A percentile compares a stretch with the other conserved stretches of the same genome.
Conservation (phyloP, 495 filamentous ascomycete species). For the Penicillium bialowiezense region DNA sequence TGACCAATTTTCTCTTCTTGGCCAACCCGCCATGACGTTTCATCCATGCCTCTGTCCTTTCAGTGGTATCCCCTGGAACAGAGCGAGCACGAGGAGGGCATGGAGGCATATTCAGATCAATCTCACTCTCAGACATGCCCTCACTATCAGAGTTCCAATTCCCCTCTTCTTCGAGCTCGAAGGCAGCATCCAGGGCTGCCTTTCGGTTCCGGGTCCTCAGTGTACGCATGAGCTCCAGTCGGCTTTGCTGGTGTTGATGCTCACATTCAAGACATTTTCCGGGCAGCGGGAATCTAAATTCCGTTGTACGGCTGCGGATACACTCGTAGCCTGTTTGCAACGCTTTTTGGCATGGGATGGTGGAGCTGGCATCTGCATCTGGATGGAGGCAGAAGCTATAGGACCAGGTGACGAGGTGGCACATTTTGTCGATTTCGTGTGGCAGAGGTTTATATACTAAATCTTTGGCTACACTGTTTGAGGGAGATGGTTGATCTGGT, state of each 20-base stretch:
- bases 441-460: neutral
- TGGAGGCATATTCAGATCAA: neutral
- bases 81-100: neutral
- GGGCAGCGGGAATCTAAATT: neutral
- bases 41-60: neutral
- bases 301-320: neutral
- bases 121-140: neutral
- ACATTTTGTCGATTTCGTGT: conserved; percentile 24
- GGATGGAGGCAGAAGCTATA: conserved; percentile 25
- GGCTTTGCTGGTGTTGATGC: neutral
- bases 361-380: conserved; percentile 4
- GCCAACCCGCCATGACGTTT: neutral
- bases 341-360: conserved; percentile 20
- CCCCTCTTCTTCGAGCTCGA: neutral
- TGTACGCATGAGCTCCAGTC: neutral
- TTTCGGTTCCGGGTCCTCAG: neutral
- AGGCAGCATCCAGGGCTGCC: too few species aligned
- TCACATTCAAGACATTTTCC: neutral
- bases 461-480: neutral
- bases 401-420: conserved; percentile 30
- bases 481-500: neutral
- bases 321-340: conserved; percentile 23
- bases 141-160: neutral
- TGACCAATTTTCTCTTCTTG: neutral
- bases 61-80: neutral